Base-by-base conservation (phyloP, 129 eudicot genomes). In the Tagetes patula region DNA sequence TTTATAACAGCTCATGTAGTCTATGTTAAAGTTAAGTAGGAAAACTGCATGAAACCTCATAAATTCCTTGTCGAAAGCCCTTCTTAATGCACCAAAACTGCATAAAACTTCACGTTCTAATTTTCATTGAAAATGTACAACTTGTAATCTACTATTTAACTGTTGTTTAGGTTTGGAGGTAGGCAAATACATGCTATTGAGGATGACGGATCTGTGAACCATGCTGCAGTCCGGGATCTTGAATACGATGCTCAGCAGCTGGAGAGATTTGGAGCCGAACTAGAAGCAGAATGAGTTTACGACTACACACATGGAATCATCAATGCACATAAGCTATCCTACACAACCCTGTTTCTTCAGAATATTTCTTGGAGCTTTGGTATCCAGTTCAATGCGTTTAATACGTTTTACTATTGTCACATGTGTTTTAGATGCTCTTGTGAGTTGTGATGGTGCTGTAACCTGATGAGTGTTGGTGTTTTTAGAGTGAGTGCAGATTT, bases 231-330 rank as follows among this genome's bases (percentile, higher is more conserved):
- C 45, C 84, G 97, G 39, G 97, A 95, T 77, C 60, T 74, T 67
- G 84, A 82, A 2, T 84, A 84, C 6, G 99, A 95, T 69, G 92
- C 92, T 3, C 85, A 91, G 49, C 85, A 88, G 36, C 60, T 95
- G 73, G 97, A 95, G 86, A 78, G 77, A 78, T 95, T 86, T 71
- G 97, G 90, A 69, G 97, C 96, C 11, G 99, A 90, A 82, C 91
- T 95, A 38, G 99, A 95, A 77, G 91, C 89, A 33, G 89, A 85
- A 55, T 87, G 80, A 89, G 0, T 45, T 65, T 36, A 69, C 10
- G 14, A 6, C 8, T 69, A 59, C 43, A 5, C 67, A 46, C 68
- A 53, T 73, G 59, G 69, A 72, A 64, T 39, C 53, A 78, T 72
- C 62, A 14, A 55, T 72, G 82, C 78, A 79, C 82, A 79, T 78